Percentiles rank a stretch among this genome's conserved stretches.
These are phyloP conservation scores for Trebouxia sp. DNA, from an alignment of 139 green algal genomes.

Conservation along the genomic window DNA sequence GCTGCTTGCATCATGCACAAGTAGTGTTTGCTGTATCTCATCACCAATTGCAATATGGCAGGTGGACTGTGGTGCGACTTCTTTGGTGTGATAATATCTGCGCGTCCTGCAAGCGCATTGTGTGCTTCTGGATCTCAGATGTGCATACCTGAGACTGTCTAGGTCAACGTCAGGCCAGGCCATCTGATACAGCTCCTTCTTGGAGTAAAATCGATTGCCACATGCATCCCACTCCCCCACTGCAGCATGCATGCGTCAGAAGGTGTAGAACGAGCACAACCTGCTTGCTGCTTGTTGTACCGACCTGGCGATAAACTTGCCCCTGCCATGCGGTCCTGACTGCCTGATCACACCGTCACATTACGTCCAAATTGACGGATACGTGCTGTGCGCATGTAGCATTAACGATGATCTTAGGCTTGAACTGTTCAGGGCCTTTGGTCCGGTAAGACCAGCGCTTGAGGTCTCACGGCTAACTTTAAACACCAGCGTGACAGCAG, in stretches of 20 bases:
- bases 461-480: no score
- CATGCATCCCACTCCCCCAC: slow-evolving; percentile 68
- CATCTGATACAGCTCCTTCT: slow-evolving; percentile 71
- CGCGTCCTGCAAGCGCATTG: background rate
- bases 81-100: background rate
- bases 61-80: background rate
- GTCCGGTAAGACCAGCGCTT: no score
- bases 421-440: no score
- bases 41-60: background rate
- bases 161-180: slow-evolving; percentile 62
- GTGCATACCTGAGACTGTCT: slow-evolving; percentile 51
- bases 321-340: no score
- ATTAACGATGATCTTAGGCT: no score
- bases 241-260: background rate
- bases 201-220: slow-evolving; percentile 63
- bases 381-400: no score
- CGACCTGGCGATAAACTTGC: no score
- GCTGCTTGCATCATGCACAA: background rate
- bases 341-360: no score
- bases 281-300: no score
- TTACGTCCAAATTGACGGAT: no score
- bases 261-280: no score
- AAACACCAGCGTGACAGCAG: no score
- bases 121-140: background rate
- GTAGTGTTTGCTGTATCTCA: background rate